Conservation (phyloP, 179 eudicot genomes). For the Vitellaria paradoxa region DNA sequence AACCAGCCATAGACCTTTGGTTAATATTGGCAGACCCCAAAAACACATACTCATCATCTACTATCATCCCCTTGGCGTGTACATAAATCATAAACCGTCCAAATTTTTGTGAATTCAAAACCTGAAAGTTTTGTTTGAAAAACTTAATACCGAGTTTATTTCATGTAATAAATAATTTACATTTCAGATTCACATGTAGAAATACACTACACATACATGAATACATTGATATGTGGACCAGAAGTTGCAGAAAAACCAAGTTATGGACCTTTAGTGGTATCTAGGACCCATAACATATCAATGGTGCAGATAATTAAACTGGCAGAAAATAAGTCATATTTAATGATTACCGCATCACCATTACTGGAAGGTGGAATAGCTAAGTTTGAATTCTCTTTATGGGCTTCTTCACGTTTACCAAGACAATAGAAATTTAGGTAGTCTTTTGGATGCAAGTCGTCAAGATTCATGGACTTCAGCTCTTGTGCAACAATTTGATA, state of each 20-base stretch:
- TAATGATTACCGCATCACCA: conserved; percentile 35
- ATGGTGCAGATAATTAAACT: not conserved
- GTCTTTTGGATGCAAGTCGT: conserved; percentile 56
- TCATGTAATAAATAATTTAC: not conserved
- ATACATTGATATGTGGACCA: not conserved
- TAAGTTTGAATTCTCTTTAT: conserved; percentile 35
- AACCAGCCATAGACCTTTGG: conserved; percentile 71
- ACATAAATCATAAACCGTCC: conserved; percentile 16
- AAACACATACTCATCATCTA: conserved; percentile 37
- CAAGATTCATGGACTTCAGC: conserved; percentile 50
- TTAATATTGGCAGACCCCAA: conserved; percentile 36
- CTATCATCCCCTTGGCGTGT: conserved; percentile 72
- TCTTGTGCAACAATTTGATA: conserved; percentile 66
- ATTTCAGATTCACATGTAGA: not conserved
- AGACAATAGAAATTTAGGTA: conserved; percentile 89
- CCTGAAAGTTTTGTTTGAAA: conserved; percentile 27
- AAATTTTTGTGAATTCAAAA: conserved; percentile 41
- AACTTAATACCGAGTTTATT: not conserved
- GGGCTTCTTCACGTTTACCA: conserved; percentile 66
- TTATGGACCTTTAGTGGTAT: not conserved
- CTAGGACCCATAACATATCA: not conserved
- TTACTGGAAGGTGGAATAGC: conserved; percentile 29
- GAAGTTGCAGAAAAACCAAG: not conserved
- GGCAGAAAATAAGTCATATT: not conserved
- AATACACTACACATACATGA: not conserved